Base-by-base conservation (phyloP, 2,329 filamentous ascomycete species). In the Drechmeria coniospora region DNA sequence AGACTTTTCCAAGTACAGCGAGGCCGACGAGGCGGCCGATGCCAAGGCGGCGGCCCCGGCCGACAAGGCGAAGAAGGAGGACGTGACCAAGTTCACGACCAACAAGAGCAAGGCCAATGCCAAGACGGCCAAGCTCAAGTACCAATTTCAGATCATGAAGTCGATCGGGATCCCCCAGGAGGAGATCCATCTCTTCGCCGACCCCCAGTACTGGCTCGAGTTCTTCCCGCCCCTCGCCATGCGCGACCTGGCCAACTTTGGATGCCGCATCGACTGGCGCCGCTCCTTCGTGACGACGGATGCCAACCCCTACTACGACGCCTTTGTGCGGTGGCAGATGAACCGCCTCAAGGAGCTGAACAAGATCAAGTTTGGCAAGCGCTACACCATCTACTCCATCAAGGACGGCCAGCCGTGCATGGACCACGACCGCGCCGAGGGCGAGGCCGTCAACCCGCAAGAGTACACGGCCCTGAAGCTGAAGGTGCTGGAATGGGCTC, bases 271-370 rank as follows among this genome's bases (percentile, higher is more conserved):
- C 44, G 90, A 95, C 51, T 98, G 87, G 87, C 70, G 87, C 46
- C 68, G 90, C 50, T 78, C 79, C 21, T 82, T 98, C 39, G 79
- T 95, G 38, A 98, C 90, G 6, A 98, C 90, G 3, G 84, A 94
- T 43, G 84, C 83, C 20, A 98, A 98, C 56, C 84, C 83, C 4
- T 95, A 90, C 61, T 98, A 92, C 50, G 87, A 98, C 50, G 71
- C 82, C 4, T 98, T 98, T 46, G 78, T 95, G 22, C 65, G 81
- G 45, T 98, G 90, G 90, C 90, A 95, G 57, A 94, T 95, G 81
- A 86, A 80, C 51, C 79, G 81, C 37, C 67, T 95, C 28, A 82
- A 79, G 54, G 80, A 90, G 49, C 60, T 93, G 35, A 71, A 80
- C 44, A 95, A 94, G 64, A 87, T 95, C 56, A 81, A 86, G 56